Conservation (phyloP, 495 filamentous ascomycete genomes). For the Tuber melanosporum region DNA sequence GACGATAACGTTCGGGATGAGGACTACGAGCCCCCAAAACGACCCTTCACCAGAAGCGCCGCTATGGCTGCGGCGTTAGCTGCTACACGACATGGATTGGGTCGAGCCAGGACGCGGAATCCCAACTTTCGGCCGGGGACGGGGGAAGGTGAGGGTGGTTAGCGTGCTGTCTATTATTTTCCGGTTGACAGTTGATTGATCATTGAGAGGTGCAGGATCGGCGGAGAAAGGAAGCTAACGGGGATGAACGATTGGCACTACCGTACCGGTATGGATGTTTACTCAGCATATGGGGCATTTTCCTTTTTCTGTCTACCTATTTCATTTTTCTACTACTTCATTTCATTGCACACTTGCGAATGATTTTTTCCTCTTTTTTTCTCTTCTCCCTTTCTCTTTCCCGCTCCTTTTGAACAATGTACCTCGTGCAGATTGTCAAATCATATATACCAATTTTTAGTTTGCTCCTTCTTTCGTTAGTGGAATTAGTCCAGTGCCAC, state of each 20-base stretch:
- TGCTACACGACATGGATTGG: neutral
- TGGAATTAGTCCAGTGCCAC: neutral
- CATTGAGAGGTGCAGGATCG: neutral
- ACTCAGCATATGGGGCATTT: neutral
- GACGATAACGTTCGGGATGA: conserved; percentile 1
- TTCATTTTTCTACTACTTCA: neutral
- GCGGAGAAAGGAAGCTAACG: neutral
- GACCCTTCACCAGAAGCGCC: neutral
- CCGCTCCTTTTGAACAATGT: neutral
- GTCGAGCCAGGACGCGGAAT: neutral
- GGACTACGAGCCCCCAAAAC: neutral
- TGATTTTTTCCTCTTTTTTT: neutral
- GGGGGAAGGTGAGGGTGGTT: neutral
- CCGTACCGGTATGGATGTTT: neutral
- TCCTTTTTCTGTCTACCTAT: neutral
- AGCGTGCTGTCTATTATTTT: neutral
- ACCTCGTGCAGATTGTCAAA: neutral
- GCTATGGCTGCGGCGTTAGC: neutral
- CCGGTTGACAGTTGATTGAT: neutral
- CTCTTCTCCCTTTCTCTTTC: neutral
- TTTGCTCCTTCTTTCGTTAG: neutral
- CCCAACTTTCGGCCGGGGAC: neutral
- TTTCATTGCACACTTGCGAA: neutral
- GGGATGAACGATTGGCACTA: neutral
- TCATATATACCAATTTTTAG: neutral